phyloP scores from a whole-genome alignment of 352 stramenopile genomes.

The Hyaloperonospora arabidopsidis region DNA sequence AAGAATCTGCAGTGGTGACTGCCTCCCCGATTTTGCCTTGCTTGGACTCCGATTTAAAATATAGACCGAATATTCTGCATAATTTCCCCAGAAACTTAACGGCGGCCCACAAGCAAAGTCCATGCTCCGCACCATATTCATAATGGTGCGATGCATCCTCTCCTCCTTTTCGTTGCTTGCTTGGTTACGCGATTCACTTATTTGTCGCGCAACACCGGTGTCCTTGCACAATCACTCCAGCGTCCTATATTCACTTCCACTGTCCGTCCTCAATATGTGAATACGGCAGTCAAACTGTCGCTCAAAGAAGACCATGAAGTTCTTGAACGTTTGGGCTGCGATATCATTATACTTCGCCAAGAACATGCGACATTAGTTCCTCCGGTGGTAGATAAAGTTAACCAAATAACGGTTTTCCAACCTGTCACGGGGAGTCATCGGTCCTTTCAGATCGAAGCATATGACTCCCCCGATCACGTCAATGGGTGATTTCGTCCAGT shows the following conservation, averaged over 20 bases:
- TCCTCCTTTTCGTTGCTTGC: conserved; percentile 24
- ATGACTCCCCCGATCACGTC: background rate
- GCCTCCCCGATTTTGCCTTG: conserved; percentile 8
- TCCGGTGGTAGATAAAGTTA: background rate
- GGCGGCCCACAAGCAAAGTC: conserved; percentile 19
- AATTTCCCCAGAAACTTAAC: conserved; percentile 24
- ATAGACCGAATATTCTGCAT: conserved; percentile 20
- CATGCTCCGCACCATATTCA: conserved; percentile 15
- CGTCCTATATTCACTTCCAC: background rate
- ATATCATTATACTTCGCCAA: conserved; percentile 2
- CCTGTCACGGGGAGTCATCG: background rate
- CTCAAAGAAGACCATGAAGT: background rate
- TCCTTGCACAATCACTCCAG: background rate
- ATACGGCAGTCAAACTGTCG: background rate
- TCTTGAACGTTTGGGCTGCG: conserved; percentile 4
- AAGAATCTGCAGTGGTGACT: conserved; percentile 12
- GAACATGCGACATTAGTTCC: conserved; percentile 1
- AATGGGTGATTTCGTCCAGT: conserved; percentile 8
- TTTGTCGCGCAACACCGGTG: background rate
- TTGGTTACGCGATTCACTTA: background rate
- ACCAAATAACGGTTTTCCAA: background rate
- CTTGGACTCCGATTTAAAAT: conserved; percentile 23
- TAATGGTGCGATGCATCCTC: conserved; percentile 22
- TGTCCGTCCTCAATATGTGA: background rate
- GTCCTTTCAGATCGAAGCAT: background rate